Evolutionary conservation across 345 rosid species (phyloP), one percentile per base, ranked within the genome.

Genomic region (Rhodamnia argentea): DNA sequence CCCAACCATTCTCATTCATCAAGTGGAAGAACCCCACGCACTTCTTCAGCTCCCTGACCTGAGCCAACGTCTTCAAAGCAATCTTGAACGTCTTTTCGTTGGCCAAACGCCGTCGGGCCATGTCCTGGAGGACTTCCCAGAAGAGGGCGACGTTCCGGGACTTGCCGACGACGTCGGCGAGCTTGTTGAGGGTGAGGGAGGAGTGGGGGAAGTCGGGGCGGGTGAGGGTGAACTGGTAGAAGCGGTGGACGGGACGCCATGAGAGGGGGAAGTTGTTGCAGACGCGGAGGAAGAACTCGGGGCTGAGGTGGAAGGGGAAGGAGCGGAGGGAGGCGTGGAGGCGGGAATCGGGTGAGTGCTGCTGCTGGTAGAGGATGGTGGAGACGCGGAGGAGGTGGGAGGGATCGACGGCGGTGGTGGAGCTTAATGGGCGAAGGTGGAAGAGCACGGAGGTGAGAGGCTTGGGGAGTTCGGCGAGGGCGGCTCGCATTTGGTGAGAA

Each of bases 261-360:
- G 97, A 95, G 90, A 86, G 91, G 57, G 93, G 95, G 89, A 95
- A 95, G 27, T 89, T 91, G 93, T 94, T 94, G 95, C 98, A 96
- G 90, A 95, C 97, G 88, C 92, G 98, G 88, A 96, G 96, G 92
- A 95, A 96, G 90, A 96, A 92, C 51, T 96, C 99, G 51, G 91
- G 94, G 44, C 90, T 93, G 83, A 94, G 88, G 76, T 89, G 86
- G 88, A 87, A 87, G 40, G 78, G 42, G 51, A 84, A 84, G 84
- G 94, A 90, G 75, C 94, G 89, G 85, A 96, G 96, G 50, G 92
- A 92, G 16, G 92, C 84, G 89, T 90, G 87, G 91, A 94, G 98
- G 24, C 94, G 93, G 62, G 91, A 86, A 82, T 94, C 95, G 5
- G 98, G 88, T 1, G 98, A 94, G 86, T 91, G 59, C 70, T 95